These are phyloP conservation scores for Botrytis porri DNA, from an alignment of 2,329 filamentous ascomycete genomes.

Conservation along the genomic window DNA sequence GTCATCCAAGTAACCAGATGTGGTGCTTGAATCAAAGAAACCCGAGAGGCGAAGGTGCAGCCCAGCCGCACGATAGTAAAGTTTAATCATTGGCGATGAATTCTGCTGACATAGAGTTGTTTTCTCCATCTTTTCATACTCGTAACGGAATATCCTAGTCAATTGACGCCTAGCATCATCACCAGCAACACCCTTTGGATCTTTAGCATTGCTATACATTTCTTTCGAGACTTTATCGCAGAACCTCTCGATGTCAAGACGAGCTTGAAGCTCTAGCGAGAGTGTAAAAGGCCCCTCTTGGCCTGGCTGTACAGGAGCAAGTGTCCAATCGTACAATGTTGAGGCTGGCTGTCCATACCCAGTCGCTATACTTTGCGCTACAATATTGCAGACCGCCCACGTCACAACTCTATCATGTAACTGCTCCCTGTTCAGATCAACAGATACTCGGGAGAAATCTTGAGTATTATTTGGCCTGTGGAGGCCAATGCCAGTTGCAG, in stretches of 20 bases:
- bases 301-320: conserved; percentile 55
- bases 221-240: conserved; percentile 76
- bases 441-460: conserved; percentile 73
- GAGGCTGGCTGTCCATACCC: conserved; percentile 80
- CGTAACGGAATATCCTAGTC: conserved; percentile 63
- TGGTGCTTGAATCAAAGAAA: conserved; percentile 75
- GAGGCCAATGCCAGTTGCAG: conserved; percentile 77
- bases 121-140: conserved; percentile 61
- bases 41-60: conserved; percentile 75
- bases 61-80: conserved; percentile 70
- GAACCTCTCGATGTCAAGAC: conserved; percentile 70
- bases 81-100: conserved; percentile 56
- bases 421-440: conserved; percentile 75
- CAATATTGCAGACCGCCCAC: conserved; percentile 83
- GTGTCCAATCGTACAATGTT: conserved; percentile 72
- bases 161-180: conserved; percentile 65
- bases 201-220: conserved; percentile 74
- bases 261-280: conserved; percentile 60
- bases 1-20: conserved; percentile 69
- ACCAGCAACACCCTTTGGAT: conserved; percentile 65
- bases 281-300: conserved; percentile 59
- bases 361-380: conserved; percentile 77
- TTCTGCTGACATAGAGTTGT: conserved; percentile 54
- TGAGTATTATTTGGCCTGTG: conserved; percentile 79
- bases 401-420: conserved; percentile 75